Base-by-base conservation (phyloP, 805 yeast genomes). In the Cyberlindnera nakhonratchasimensis region DNA sequence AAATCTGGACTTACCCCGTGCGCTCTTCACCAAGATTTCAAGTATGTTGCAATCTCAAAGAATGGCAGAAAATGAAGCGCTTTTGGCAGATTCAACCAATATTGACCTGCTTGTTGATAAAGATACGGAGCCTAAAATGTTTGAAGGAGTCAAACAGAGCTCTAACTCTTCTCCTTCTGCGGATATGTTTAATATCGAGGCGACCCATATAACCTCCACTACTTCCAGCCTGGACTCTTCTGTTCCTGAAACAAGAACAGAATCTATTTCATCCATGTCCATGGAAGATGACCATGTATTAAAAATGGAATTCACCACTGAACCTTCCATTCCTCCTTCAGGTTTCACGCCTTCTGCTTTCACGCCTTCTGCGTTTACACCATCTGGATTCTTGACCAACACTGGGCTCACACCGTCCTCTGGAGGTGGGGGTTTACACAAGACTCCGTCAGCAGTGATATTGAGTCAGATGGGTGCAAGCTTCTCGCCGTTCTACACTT, bases 1-100 rank as follows among this genome's bases (percentile, higher is more conserved):
- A 22, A 54, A 52, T 23, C 41, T 48, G 47, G 54, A 50, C 29
- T 26, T 54, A 10, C 53, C 58, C 22, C 39, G 45, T 16, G 39
- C 44, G 6, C 18, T 48, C 16, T 47, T 38, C 26, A 14, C 36
- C 30, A 54, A 52, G 40, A 50, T 54, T 26, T 37, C 50, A 2
- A 45, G 40, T 9, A 26, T 43, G 13, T 30, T 54, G 31, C 45
- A 45, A 22, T 48, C 52, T 17, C 48, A 46, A 39, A 38, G 42
- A 29, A 37, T 51, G 33, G 23, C 38, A 12, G 35, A 39, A 14
- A 12, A 11, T 5, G 23, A 34, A 10, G 14, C 23, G 19, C 29
- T 32, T n/a, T 11, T 31, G 12, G 39, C 40, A 12, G 16, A 25
- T 23, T 9, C 31, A 17, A 6, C 29, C 25, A 21, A 23, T 17